These are phyloP conservation scores for Akebia trifoliata DNA, from an alignment of 164 flowering plant genomes.

Conservation along the genomic window DNA sequence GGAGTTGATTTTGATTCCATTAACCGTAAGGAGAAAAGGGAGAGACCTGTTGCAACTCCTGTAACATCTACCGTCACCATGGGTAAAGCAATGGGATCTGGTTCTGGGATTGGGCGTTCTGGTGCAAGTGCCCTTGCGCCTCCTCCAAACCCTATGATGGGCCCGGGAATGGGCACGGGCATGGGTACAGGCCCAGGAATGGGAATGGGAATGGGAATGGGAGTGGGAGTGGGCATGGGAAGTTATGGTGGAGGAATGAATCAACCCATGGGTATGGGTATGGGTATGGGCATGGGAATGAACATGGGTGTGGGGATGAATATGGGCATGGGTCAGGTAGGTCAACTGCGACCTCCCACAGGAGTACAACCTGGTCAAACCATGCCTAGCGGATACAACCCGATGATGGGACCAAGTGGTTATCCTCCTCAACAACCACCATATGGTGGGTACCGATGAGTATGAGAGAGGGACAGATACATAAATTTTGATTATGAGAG, in stretches of 20 bases:
- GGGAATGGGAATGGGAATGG: slow-evolving; percentile 34
- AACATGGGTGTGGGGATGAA: slow-evolving; percentile 34
- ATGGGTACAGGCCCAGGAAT: slow-evolving; percentile 26
- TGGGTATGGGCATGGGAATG: no score
- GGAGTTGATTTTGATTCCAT: slow-evolving; percentile 97
- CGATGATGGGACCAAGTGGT: slow-evolving; percentile 70
- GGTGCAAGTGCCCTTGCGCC: slow-evolving; percentile 67
- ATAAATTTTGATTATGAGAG: no score
- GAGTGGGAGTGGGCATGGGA: slow-evolving; percentile 41
- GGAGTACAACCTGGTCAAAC: slow-evolving; percentile 44
- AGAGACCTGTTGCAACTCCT: slow-evolving; percentile 54
- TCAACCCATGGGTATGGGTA: slow-evolving; percentile 30
- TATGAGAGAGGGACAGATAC: neutral
- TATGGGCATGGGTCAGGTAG: slow-evolving; percentile 40
- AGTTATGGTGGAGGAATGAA: slow-evolving; percentile 30
- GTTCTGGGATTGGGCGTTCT: slow-evolving; percentile 91
- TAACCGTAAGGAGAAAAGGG: slow-evolving; percentile 88
- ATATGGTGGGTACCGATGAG: slow-evolving; percentile 71
- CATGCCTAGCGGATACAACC: slow-evolving; percentile 51
- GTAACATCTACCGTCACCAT: slow-evolving; percentile 61
- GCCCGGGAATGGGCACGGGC: slow-evolving; percentile 33
- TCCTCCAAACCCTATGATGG: slow-evolving; percentile 57
- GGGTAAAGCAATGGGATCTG: slow-evolving; percentile 99
- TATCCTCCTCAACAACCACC: slow-evolving; percentile 68
- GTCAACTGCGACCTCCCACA: slow-evolving; percentile 51